Evolutionary conservation across 1,284 basidiomycete genomes (phyloP), one percentile per base, ranked within the genome.

Genomic region (Ganoderma lucidum): DNA sequence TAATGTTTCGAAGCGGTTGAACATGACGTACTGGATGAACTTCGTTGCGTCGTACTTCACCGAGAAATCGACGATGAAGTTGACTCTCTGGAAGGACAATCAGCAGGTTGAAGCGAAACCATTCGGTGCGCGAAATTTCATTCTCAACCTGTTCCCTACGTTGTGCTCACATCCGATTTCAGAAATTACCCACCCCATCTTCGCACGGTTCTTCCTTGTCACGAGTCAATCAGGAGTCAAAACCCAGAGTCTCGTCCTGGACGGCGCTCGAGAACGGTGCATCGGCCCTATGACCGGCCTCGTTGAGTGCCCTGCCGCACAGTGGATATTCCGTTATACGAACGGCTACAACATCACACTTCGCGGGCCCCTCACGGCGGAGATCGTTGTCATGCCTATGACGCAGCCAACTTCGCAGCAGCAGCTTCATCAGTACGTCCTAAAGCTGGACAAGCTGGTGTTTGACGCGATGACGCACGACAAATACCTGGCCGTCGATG

Each of bases 51-150:
- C 88, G 14, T 94, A 88, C 74, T 94, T 93, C 75, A 86, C 87
- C 10, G 84, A 86, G 2, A 87, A 86, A 69, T 88, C 91, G 19
- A 79, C 86, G 59, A 87, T 93, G 85, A 92, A 90, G 78, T 84
- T 94, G 72, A 93, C 91, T 8, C 79, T 94, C 32, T 94, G 93
- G 93, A 93, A 92, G 77, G 92, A 93, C 78, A 93, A 90, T 74
- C 87, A 89, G 75, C 85, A 83, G 73, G 86, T 84, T 48, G 93
- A 94, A 77, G 92, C 92, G 41, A 94, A 93, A 76, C 89, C 89
- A 23, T 94, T 94, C 75, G 91, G 93, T 94, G 67, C 67, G 90
- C 45, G 58, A 14, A 10, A 14, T 53, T 19, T 17, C 6, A 94
- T 77, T 91, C 92, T 41, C 94, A 93, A 76, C 88, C 19, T 93